A percentile compares a stretch with the other conserved stretches of the same genome.
phyloP scores from a whole-genome alignment of 768 basidiomycete species.

The Saitozyma sp. region DNA sequence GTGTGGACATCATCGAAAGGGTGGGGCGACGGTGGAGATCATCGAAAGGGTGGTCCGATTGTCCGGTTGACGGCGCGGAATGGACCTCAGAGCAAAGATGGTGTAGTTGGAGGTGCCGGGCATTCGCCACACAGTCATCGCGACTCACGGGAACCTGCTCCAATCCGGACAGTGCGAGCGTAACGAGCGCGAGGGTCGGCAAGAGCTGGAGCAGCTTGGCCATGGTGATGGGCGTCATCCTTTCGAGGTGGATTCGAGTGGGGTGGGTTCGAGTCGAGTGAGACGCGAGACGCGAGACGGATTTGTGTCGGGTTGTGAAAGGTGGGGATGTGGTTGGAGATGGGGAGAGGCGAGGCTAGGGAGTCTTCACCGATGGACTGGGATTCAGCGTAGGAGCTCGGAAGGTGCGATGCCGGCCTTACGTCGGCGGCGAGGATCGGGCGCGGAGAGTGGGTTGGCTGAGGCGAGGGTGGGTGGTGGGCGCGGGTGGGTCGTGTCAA shows the following conservation, averaged over 20 bases:
- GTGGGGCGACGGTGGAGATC: constrained; percentile 1
- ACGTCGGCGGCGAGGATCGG: too few species aligned
- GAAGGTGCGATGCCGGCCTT: neutral
- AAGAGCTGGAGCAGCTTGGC: constrained; percentile 33
- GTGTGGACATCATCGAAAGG: constrained; percentile 1
- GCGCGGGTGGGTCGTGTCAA: constrained; percentile 18
- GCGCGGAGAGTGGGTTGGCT: too few species aligned
- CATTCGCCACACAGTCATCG: neutral
- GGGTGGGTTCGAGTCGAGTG: neutral
- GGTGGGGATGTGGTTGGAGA: neutral
- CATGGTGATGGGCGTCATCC: constrained; percentile 15
- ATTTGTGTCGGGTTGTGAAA: constrained; percentile 7
- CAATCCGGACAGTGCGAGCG: constrained; percentile 29
- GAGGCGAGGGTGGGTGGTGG: too few species aligned
- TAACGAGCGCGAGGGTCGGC: constrained; percentile 38
- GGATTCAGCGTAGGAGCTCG: neutral
- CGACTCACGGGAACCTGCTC: constrained; percentile 35
- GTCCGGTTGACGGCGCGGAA: neutral
- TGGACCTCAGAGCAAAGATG: constrained; percentile 1
- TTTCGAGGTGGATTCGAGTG: neutral
- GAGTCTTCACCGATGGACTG: constrained; percentile 3
- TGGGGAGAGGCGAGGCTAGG: neutral
- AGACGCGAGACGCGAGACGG: too few species aligned
- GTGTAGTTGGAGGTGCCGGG: constrained; percentile 1
- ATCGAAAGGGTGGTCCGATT: neutral